Percentiles rank a stretch among this genome's conserved stretches.
These are phyloP conservation scores for Podospora australis DNA, from an alignment of 495 filamentous ascomycete species.

Conservation along the genomic window DNA sequence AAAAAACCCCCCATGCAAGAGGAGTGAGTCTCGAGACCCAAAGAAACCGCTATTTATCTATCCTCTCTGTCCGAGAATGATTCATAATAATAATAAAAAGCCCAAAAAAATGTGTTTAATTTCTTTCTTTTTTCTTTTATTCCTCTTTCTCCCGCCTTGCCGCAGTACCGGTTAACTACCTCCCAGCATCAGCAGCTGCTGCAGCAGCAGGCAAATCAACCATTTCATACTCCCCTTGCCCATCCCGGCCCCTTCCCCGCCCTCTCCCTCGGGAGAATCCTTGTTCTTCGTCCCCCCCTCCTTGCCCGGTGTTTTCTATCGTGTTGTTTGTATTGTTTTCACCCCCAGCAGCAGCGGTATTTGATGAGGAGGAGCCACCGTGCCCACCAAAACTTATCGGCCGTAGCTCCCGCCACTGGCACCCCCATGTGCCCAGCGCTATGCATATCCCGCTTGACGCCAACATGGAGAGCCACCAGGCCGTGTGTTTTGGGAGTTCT, in stretches of 20 bases:
- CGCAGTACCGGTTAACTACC: too few relatives aligned
- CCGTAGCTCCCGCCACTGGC: conserved; percentile 78
- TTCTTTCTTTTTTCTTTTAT: too few relatives aligned
- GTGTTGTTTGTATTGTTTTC: background rate
- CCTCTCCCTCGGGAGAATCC: conserved; percentile 10
- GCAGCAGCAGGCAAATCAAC: background rate
- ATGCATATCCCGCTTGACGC: conserved; percentile 64
- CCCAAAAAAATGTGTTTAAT: too few relatives aligned
- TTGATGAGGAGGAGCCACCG: conserved; percentile 19
- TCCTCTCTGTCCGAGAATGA: too few relatives aligned
- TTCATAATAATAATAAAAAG: too few relatives aligned
- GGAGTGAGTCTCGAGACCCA: too few relatives aligned
- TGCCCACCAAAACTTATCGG: conserved; percentile 82
- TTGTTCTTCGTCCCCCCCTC: conserved; percentile 1
- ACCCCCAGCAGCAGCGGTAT: too few relatives aligned
- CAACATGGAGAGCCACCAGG: conserved; percentile 84
- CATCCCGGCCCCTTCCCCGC: conserved; percentile 9
- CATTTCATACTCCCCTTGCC: conserved; percentile 16
- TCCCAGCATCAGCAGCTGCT: background rate
- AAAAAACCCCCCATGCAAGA: too few relatives aligned
- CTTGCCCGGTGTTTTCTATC: background rate
- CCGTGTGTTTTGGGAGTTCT: conserved; percentile 63
- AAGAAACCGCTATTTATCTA: too few relatives aligned
- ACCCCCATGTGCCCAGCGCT: conserved; percentile 76
- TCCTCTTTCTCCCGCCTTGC: too few relatives aligned